Conservation (phyloP, 1,139 yeast species). For the Taphrina betulina region DNA sequence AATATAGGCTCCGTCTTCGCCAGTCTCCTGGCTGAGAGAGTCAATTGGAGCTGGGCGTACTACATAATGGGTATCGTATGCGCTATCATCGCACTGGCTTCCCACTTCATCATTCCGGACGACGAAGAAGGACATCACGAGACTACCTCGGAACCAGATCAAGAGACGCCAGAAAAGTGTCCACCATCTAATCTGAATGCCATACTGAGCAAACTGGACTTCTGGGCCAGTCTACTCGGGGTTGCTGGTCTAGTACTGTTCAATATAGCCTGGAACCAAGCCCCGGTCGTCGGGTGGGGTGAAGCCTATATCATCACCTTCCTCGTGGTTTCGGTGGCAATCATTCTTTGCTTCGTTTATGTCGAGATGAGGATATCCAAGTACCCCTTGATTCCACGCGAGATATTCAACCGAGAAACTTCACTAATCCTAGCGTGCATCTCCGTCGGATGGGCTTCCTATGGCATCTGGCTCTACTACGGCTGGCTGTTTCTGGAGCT, state of each 20-base stretch:
- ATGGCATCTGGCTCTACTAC: constrained; percentile 24
- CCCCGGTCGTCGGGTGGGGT: constrained; percentile 16
- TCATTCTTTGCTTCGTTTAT: constrained; percentile 5
- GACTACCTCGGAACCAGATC: too few species aligned
- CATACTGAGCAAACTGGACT: not conserved
- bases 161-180: too few species aligned
- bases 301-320: constrained; percentile 12
- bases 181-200: not conserved
- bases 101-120: constrained; percentile 5
- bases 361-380: constrained; percentile 6
- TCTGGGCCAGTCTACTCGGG: constrained; percentile 10
- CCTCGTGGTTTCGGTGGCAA: constrained; percentile 1
- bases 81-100: constrained; percentile 2
- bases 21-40: constrained; percentile 6
- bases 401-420: constrained; percentile 13
- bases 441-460: constrained; percentile 28
- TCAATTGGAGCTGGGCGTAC: constrained; percentile 24
- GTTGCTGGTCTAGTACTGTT: constrained; percentile 21
- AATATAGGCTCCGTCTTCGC: constrained; percentile 15
- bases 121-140: too few species aligned
- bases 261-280: constrained; percentile 25
- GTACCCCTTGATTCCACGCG: constrained; percentile 22
- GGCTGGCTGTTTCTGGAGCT: constrained; percentile 42
- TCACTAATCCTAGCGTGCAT: constrained; percentile 15
- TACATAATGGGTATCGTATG: constrained; percentile 12